Evolutionary conservation across 805 yeast genomes (phyloP).

Genomic region (Cyberlindnera euphorbiae): DNA sequence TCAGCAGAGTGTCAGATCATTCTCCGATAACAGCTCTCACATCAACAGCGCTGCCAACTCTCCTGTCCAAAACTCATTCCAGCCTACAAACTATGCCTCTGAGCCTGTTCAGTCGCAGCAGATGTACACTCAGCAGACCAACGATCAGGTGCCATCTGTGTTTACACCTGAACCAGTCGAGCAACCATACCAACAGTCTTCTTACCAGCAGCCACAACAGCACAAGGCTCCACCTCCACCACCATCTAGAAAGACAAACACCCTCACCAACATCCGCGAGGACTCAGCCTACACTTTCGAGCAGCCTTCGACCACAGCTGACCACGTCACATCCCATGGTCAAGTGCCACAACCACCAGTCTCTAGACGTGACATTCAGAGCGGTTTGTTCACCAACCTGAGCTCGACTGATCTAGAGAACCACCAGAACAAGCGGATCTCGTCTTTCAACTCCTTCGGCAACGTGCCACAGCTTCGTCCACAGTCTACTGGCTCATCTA

Average conservation of each 20-base stretch:
- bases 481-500: conserved; percentile 40
- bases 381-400: conserved; percentile 43
- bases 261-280: conserved; percentile 29
- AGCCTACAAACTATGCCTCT: not conserved
- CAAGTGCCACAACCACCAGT: conserved; percentile 15
- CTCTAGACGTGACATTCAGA: conserved; percentile 36
- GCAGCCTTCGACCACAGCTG: conserved; percentile 3
- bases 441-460: conserved; percentile 26
- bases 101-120: too few species aligned
- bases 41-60: conserved; percentile 12
- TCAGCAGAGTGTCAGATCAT: conserved; percentile 12
- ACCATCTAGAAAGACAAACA: conserved; percentile 46
- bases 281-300: conserved; percentile 22
- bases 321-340: conserved; percentile 13
- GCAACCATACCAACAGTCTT: too few species aligned
- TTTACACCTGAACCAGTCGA: conserved; percentile 1
- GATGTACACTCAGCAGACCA: too few species aligned
- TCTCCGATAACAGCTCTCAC: conserved; percentile 14
- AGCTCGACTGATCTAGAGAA: conserved; percentile 32
- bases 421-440: conserved; percentile 22
- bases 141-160: not conserved
- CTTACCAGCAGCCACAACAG: conserved; percentile 3
- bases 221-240: conserved; percentile 51
- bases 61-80: conserved; percentile 6
- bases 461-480: conserved; percentile 33